Percentiles rank a stretch among this genome's conserved stretches.
These are phyloP conservation scores for Fusarium clavum DNA, from an alignment of 2,329 filamentous ascomycete genomes.

Conservation along the genomic window DNA sequence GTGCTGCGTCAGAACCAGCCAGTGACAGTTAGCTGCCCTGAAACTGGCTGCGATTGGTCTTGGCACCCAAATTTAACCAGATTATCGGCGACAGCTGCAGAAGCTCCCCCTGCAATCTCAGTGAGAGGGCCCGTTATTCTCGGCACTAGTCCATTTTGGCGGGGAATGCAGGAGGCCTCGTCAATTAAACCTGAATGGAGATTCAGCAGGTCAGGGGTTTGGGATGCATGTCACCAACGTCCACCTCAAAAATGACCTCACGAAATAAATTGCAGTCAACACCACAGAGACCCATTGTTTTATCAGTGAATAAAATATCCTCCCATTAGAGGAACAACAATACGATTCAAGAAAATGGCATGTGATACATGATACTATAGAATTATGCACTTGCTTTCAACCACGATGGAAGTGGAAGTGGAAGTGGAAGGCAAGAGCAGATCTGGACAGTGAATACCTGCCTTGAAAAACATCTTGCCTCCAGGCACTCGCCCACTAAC, in stretches of 20 bases:
- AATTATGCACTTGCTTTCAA: background rate
- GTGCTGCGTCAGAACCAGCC: conserved; percentile 22
- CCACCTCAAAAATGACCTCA: conserved; percentile 22
- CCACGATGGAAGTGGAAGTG: conserved; percentile 13
- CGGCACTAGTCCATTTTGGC: conserved; percentile 21
- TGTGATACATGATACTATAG: background rate
- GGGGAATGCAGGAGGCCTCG: conserved; percentile 37
- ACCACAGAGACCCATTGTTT: background rate
- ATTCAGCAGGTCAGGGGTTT: conserved; percentile 38
- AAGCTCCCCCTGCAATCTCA: conserved; percentile 27
- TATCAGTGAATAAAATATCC: background rate
- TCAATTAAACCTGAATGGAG: conserved; percentile 20
- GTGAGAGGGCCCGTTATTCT: conserved; percentile 22
- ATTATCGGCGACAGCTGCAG: conserved; percentile 37
- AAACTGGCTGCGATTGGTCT: conserved; percentile 40
- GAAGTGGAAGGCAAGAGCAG: conserved; percentile 1
- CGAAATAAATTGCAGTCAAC: conserved; percentile 15
- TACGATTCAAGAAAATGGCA: background rate
- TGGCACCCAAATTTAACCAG: conserved; percentile 39
- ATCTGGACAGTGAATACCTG: background rate
- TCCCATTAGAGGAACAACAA: background rate
- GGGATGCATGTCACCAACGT: conserved; percentile 26
- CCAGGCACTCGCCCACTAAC: background rate
- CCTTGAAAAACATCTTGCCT: conserved; percentile 1
- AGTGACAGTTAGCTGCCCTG: conserved; percentile 35